A percentile compares a stretch with the other conserved stretches of the same genome.
Conservation (phyloP, 176 grass and related monocot genomes). For the Thinopyrum elongatum region DNA sequence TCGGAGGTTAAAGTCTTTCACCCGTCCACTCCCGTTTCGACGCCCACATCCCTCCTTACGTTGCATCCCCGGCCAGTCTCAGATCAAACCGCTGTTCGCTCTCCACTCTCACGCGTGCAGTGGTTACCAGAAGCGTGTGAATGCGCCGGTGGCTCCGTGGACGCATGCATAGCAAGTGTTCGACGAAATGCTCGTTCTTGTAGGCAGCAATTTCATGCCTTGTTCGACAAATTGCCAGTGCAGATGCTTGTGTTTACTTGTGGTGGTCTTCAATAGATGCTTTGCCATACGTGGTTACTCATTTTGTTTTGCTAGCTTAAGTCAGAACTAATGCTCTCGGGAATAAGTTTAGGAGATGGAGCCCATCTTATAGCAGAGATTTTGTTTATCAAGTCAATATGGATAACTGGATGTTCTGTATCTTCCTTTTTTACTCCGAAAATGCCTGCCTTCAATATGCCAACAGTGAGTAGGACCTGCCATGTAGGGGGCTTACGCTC, state of each 20-base stretch:
- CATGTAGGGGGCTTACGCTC: background rate
- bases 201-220: background rate
- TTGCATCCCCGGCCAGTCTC: background rate
- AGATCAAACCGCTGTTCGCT: background rate
- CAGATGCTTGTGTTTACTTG: background rate
- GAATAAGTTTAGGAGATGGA: background rate
- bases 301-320: background rate
- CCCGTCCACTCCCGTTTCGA: background rate
- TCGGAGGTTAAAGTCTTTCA: constrained; percentile 32
- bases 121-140: background rate
- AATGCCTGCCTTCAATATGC: background rate
- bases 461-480: background rate
- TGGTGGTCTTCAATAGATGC: background rate
- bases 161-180: constrained; percentile 6
- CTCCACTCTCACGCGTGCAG: background rate
- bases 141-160: background rate
- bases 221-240: background rate
- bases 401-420: background rate
- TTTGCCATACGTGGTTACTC: background rate
- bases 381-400: background rate
- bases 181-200: constrained; percentile 26
- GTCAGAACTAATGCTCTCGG: background rate
- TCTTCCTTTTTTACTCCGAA: background rate
- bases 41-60: background rate
- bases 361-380: background rate